A percentile compares a stretch with the other conserved stretches of the same genome.
These are phyloP conservation scores for Plicaturopsis crispa DNA, from an alignment of 768 basidiomycete species.

Conservation along the genomic window DNA sequence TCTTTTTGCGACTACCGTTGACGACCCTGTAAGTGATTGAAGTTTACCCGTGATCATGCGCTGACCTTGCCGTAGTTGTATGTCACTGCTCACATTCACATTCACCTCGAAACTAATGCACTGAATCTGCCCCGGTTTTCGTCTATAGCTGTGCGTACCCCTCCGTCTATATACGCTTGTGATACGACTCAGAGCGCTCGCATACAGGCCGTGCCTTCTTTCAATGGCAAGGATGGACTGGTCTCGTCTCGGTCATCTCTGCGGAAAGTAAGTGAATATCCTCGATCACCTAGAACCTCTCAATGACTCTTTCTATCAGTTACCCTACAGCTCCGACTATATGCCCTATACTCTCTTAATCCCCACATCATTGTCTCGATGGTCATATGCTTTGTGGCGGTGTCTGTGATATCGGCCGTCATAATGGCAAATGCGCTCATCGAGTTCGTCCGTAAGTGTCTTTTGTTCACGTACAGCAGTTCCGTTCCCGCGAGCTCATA, in stretches of 20 bases:
- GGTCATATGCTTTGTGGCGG: conserved; percentile 30
- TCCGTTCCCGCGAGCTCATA: neutral
- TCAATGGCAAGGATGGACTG: conserved; percentile 57
- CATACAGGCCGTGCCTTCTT: conserved; percentile 36
- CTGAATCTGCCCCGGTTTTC: no score
- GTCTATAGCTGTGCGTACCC: conserved; percentile 1
- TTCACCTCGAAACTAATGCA: neutral
- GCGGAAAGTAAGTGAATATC: conserved; percentile 38
- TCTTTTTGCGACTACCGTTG: conserved; percentile 33
- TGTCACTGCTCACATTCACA: conserved; percentile 8
- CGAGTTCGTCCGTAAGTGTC: conserved; percentile 29
- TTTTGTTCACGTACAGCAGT: neutral
- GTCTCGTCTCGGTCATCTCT: conserved; percentile 42
- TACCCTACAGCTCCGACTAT: conserved; percentile 56
- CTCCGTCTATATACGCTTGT: conserved; percentile 2
- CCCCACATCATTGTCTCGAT: conserved; percentile 42
- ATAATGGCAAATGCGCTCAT: conserved; percentile 41
- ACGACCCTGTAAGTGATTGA: conserved; percentile 27
- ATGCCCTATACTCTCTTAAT: conserved; percentile 50
- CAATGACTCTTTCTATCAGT: conserved; percentile 23
- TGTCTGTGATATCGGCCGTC: conserved; percentile 31
- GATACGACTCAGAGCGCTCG: conserved; percentile 1
- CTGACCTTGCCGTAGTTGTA: conserved; percentile 1
- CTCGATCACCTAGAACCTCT: neutral
- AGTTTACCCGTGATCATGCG: neutral